Evolutionary conservation across 192 early-diverging fungal species (phyloP).

Genomic region (Coemansia sp.): DNA sequence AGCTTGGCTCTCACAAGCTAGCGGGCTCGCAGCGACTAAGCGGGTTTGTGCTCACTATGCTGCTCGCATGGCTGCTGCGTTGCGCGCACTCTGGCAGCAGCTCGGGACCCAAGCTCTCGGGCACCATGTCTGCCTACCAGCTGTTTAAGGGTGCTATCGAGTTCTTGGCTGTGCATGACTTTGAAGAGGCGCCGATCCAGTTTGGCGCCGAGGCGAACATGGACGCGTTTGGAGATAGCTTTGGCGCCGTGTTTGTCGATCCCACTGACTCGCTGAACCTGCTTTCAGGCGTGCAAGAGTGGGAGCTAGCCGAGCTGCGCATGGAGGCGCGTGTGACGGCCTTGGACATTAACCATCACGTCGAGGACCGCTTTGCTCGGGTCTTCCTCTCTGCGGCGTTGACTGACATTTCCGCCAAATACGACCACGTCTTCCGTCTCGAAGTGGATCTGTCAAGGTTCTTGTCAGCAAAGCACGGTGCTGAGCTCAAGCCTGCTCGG

Average conservation of each 20-base stretch:
- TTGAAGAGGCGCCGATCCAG: slow-evolving; percentile 22
- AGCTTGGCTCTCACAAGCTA: slow-evolving; percentile 13
- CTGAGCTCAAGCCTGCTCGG: slow-evolving; percentile 3
- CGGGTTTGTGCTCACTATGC: slow-evolving; percentile 83
- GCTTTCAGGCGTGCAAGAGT: slow-evolving; percentile 66
- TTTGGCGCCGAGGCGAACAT: slow-evolving; percentile 27
- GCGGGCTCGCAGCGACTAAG: slow-evolving; percentile 51
- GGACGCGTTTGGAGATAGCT: slow-evolving; percentile 62
- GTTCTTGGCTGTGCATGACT: slow-evolving; percentile 64
- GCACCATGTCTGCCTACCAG: slow-evolving; percentile 80
- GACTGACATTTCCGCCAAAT: slow-evolving; percentile 16
- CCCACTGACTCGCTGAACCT: slow-evolving; percentile 83
- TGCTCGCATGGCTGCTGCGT: slow-evolving; percentile 83
- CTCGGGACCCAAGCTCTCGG: slow-evolving; percentile 64
- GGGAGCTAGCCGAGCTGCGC: slow-evolving; percentile 66
- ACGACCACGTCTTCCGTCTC: slow-evolving; percentile 51
- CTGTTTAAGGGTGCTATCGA: slow-evolving; percentile 84
- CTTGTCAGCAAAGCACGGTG: slow-evolving; percentile 23
- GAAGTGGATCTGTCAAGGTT: slow-evolving; percentile 22
- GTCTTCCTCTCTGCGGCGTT: slow-evolving; percentile 38
- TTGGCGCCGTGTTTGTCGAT: slow-evolving; percentile 86
- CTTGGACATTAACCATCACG: slow-evolving; percentile 29
- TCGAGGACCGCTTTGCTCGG: slow-evolving; percentile 19
- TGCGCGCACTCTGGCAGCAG: slow-evolving; percentile 36
- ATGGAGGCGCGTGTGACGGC: slow-evolving; percentile 34